Evolutionary conservation across 257 asterid genomes (phyloP).

Genomic region (Prunella vulgaris): DNA sequence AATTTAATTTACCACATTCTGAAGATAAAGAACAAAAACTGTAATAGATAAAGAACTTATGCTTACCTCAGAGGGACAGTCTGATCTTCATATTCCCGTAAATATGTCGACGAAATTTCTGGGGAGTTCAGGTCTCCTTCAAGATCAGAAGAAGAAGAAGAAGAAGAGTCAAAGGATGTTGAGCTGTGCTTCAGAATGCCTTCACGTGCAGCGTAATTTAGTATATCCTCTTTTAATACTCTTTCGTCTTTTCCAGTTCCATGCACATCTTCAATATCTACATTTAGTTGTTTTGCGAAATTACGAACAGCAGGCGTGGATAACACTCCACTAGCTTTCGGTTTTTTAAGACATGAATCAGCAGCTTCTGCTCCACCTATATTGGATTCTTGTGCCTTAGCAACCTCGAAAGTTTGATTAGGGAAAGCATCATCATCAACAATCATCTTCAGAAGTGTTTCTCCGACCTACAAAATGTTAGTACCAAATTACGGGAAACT

Average conservation of each 20-base stretch:
- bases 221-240: slow-evolving; percentile 68
- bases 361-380: slow-evolving; percentile 28
- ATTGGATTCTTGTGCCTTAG: slow-evolving; percentile 28
- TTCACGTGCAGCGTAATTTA: slow-evolving; percentile 42
- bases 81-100: slow-evolving; percentile 53
- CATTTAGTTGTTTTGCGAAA: slow-evolving; percentile 65
- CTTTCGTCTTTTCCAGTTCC: slow-evolving; percentile 84
- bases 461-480: slow-evolving; percentile 68
- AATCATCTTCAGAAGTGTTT: slow-evolving; percentile 69
- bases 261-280: slow-evolving; percentile 55
- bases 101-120: slow-evolving; percentile 32
- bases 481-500: slow-evolving; percentile 6
- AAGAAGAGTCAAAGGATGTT: slow-evolving; percentile 16
- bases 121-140: slow-evolving; percentile 27
- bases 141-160: slow-evolving; percentile 24
- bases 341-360: slow-evolving; percentile 31
- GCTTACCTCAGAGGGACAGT: slow-evolving; percentile 61
- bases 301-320: slow-evolving; percentile 86
- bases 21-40: background rate
- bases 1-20: background rate
- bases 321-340: slow-evolving; percentile 41
- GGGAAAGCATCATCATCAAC: slow-evolving; percentile 47
- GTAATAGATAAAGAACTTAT: background rate
- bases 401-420: slow-evolving; percentile 28
- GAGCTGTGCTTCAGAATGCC: slow-evolving; percentile 42